A percentile compares a stretch with the other conserved stretches of the same genome.
Conservation (phyloP, 352 stramenopile species). For the Globisporangium cystogenes region DNA sequence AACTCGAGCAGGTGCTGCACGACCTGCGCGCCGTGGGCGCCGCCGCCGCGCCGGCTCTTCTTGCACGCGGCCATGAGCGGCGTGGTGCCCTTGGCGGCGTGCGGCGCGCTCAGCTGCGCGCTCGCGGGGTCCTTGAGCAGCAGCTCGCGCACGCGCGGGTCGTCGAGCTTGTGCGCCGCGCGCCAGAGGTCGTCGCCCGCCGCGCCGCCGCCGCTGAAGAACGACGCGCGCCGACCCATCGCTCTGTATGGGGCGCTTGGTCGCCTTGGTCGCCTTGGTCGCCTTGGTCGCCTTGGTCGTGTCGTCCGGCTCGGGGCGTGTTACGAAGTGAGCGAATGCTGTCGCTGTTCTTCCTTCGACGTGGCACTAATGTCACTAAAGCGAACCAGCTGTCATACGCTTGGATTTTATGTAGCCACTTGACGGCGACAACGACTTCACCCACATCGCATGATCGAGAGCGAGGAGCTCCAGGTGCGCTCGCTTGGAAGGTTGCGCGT, state of each 20-base stretch:
- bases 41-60: constrained; percentile 21
- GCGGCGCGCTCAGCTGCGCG: constrained; percentile 24
- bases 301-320: too few relatives aligned
- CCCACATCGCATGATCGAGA: background rate
- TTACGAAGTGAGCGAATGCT: too few relatives aligned
- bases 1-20: constrained; percentile 54
- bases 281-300: too few relatives aligned
- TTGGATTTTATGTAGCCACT: background rate
- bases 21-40: constrained; percentile 14
- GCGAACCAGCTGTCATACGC: too few relatives aligned
- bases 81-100: constrained; percentile 49
- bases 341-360: too few relatives aligned
- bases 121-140: constrained; percentile 9
- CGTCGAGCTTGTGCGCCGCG: constrained; percentile 13
- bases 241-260: too few relatives aligned
- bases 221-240: constrained; percentile 8
- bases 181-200: constrained; percentile 13
- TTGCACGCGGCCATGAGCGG: constrained; percentile 64
- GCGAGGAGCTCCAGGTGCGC: background rate
- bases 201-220: background rate
- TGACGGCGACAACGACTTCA: too few relatives aligned
- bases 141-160: constrained; percentile 9
- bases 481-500: too few relatives aligned
- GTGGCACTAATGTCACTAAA: too few relatives aligned
- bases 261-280: too few relatives aligned